These are phyloP conservation scores for Apophysomyces trapeziformis DNA, from an alignment of 371 early-diverging fungal genomes.

Conservation along the genomic window DNA sequence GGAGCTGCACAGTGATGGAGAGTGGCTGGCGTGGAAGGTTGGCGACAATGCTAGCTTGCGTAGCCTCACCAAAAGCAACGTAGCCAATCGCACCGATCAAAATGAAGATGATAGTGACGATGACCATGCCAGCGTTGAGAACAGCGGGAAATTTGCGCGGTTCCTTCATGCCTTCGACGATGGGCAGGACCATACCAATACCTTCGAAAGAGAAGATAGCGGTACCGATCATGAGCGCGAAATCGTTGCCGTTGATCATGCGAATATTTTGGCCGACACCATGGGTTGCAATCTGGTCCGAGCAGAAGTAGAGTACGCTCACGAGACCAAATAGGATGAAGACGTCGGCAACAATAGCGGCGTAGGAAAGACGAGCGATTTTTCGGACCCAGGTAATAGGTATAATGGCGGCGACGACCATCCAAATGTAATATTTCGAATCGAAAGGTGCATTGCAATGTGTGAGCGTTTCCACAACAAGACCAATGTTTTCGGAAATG, in stretches of 20 bases:
- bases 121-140: slow-evolving; percentile 60
- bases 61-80: slow-evolving; percentile 70
- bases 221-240: slow-evolving; percentile 82
- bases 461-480: slow-evolving; percentile 63
- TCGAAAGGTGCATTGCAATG: slow-evolving; percentile 58
- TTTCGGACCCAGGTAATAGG: slow-evolving; percentile 81
- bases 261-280: slow-evolving; percentile 60
- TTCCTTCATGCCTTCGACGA: slow-evolving; percentile 65
- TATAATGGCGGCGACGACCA: slow-evolving; percentile 72
- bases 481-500: slow-evolving; percentile 79
- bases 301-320: slow-evolving; percentile 70
- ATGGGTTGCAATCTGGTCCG: slow-evolving; percentile 53
- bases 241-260: slow-evolving; percentile 51
- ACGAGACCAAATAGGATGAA: slow-evolving; percentile 79
- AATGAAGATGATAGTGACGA: slow-evolving; percentile 66
- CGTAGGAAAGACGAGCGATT: slow-evolving; percentile 73
- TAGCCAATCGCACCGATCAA: slow-evolving; percentile 76
- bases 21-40: slow-evolving; percentile 62
- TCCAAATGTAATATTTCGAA: slow-evolving; percentile 65
- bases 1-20: slow-evolving; percentile 63
- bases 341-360: slow-evolving; percentile 79
- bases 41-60: slow-evolving; percentile 72
- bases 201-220: slow-evolving; percentile 90
- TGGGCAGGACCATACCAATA: slow-evolving; percentile 61
- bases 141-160: slow-evolving; percentile 67